Conservation (phyloP, 441 rosid species). For the Omphalea diandra region DNA sequence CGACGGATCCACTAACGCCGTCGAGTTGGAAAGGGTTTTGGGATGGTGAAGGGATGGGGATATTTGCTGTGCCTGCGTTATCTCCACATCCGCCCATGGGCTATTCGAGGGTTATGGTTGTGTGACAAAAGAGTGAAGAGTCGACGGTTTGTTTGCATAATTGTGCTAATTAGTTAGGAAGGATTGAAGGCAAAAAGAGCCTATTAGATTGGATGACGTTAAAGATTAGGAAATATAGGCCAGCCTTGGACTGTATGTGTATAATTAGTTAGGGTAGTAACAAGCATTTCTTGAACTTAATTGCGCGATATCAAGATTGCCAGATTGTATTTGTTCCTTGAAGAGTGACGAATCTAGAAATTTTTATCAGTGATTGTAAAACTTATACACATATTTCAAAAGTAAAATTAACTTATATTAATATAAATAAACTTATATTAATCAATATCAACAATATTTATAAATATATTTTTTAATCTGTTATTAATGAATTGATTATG, state of each 20-base stretch:
- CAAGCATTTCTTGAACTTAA: background rate
- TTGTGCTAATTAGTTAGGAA: slow-evolving; percentile 9
- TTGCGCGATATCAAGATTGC: background rate
- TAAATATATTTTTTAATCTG: no score
- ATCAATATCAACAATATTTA: no score
- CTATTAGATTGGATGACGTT: slow-evolving; percentile 20
- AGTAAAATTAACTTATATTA: no score
- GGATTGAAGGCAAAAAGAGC: background rate
- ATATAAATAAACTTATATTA: no score
- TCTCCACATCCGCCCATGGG: slow-evolving; percentile 52
- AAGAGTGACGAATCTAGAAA: no score
- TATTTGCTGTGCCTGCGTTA: slow-evolving; percentile 70
- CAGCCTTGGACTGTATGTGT: no score
- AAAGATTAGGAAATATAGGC: background rate
- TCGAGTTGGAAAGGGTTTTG: slow-evolving; percentile 77
- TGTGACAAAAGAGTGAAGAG: slow-evolving; percentile 24
- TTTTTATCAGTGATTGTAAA: no score
- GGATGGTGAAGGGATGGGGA: slow-evolving; percentile 56
- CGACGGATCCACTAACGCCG: slow-evolving; percentile 63
- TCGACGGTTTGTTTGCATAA: background rate
- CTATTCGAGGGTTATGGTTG: slow-evolving; percentile 33
- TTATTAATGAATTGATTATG: no score
- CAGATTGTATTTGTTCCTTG: slow-evolving; percentile 31
- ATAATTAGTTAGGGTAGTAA: background rate
- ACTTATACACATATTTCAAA: no score